Conservation (phyloP, 768 basidiomycete species). For the Artomyces pyxidatus region DNA sequence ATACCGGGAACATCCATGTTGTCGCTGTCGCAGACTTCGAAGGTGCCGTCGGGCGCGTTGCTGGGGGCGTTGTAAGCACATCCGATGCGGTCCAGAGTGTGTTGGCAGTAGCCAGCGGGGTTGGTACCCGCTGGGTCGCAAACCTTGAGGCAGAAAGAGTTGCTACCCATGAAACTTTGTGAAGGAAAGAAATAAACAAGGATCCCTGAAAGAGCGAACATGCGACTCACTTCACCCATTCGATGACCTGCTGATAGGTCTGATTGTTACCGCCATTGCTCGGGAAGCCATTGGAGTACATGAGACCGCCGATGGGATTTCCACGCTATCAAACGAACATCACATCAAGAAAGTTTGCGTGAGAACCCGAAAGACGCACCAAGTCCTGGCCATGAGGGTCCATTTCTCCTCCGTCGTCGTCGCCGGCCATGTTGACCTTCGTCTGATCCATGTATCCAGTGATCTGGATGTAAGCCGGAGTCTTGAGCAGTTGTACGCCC, state of each 20-base stretch:
- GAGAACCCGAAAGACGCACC: constrained; percentile 26
- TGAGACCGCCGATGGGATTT: constrained; percentile 69
- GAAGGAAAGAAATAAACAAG: constrained; percentile 3
- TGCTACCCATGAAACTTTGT: constrained; percentile 67
- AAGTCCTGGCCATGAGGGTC: constrained; percentile 69
- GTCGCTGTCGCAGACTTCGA: constrained; percentile 60
- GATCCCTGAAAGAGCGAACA: not conserved
- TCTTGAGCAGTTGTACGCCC: constrained; percentile 58
- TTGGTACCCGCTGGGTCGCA: constrained; percentile 65
- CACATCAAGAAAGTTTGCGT: too few relatives aligned
- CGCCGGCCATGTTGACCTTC: constrained; percentile 38
- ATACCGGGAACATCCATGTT: constrained; percentile 52
- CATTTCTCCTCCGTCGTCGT: constrained; percentile 69
- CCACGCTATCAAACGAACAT: constrained; percentile 42
- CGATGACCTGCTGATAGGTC: constrained; percentile 46
- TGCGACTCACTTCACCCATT: constrained; percentile 57
- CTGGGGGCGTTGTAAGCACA: constrained; percentile 70
- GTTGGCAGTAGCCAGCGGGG: constrained; percentile 49
- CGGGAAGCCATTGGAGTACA: constrained; percentile 58
- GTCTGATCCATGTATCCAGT: constrained; percentile 60
- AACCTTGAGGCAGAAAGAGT: constrained; percentile 60
- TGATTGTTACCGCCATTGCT: constrained; percentile 32
- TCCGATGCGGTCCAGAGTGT: constrained; percentile 71
- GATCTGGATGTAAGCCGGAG: constrained; percentile 51
- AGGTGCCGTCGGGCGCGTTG: constrained; percentile 46